These are phyloP conservation scores for Akebia trifoliata DNA, from an alignment of 164 flowering plant species.

Conservation along the genomic window DNA sequence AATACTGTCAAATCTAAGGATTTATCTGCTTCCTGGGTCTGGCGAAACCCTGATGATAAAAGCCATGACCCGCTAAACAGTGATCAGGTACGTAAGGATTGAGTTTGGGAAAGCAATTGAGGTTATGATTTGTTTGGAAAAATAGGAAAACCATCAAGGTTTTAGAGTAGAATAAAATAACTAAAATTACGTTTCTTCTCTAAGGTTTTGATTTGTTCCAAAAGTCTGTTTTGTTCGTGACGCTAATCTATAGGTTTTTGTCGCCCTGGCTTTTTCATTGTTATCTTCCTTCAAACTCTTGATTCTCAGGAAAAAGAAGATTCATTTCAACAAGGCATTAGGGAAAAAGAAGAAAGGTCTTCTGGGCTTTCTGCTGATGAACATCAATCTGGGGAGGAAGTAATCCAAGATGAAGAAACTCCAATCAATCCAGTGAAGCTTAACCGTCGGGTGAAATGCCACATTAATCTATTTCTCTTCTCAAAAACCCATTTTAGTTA, in stretches of 20 bases:
- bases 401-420: conserved; percentile 15
- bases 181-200: not conserved
- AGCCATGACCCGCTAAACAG: conserved; percentile 21
- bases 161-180: not conserved
- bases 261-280: too few relatives aligned
- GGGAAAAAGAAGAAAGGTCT: conserved; percentile 19
- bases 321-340: conserved; percentile 21
- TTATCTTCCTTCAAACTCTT: too few relatives aligned
- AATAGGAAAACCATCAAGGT: not conserved
- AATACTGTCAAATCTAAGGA: conserved; percentile 43
- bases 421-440: conserved; percentile 59
- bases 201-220: too few relatives aligned
- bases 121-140: not conserved
- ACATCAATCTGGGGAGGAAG: conserved; percentile 26
- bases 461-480: conserved; percentile 8
- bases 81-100: conserved; percentile 38
- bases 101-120: not conserved
- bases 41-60: conserved; percentile 50
- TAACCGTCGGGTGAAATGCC: conserved; percentile 48
- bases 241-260: too few relatives aligned
- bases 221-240: too few relatives aligned
- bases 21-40: conserved; percentile 40
- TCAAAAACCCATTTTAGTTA: not conserved
- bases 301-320: conserved; percentile 23
- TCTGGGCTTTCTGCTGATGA: conserved; percentile 19